Percentiles rank a stretch among this genome's conserved stretches.
These are phyloP conservation scores for Zygosaccharomyces bisporus DNA, from an alignment of 805 yeast genomes.

Conservation along the genomic window DNA sequence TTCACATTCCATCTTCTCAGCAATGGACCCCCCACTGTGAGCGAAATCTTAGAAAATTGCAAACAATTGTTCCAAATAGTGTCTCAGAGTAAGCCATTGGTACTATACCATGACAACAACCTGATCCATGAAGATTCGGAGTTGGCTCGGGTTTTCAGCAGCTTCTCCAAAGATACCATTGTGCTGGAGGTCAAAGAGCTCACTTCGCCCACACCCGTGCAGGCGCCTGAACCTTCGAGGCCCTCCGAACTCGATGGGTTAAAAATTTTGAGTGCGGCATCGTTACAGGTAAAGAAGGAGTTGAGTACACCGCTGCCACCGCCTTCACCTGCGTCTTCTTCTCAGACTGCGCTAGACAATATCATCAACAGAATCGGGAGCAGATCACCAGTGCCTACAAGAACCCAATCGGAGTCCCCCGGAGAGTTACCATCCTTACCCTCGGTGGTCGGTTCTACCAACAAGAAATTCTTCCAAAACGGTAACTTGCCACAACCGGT, in stretches of 20 bases:
- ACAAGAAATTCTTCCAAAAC: constrained; percentile 25
- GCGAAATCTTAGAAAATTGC: constrained; percentile 77
- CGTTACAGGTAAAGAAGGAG: constrained; percentile 23
- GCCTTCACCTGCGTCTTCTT: constrained; percentile 9
- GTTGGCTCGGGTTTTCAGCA: constrained; percentile 44
- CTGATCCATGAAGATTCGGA: constrained; percentile 44
- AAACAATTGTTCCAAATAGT: constrained; percentile 62
- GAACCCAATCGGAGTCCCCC: constrained; percentile 5
- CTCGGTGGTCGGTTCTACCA: constrained; percentile 2
- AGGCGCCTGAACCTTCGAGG: constrained; percentile 8
- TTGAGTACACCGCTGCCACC: constrained; percentile 6
- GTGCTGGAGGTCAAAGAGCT: constrained; percentile 40
- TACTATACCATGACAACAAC: constrained; percentile 24
- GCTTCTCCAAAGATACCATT: constrained; percentile 35
- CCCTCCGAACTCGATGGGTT: constrained; percentile 23
- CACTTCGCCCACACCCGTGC: constrained; percentile 1
- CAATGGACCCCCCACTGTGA: constrained; percentile 74
- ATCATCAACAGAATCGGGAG: constrained; percentile 22
- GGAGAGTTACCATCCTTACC: constrained; percentile 10
- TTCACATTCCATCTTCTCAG: constrained; percentile 61
- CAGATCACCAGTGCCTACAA: constrained; percentile 14
- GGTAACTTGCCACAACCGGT: constrained; percentile 33
- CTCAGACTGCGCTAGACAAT: constrained; percentile 21
- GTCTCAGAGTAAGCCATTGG: constrained; percentile 16
- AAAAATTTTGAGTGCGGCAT: constrained; percentile 31